phyloP scores from a whole-genome alignment of 148 eudicot genomes.

The Rhododendron ovatum region DNA sequence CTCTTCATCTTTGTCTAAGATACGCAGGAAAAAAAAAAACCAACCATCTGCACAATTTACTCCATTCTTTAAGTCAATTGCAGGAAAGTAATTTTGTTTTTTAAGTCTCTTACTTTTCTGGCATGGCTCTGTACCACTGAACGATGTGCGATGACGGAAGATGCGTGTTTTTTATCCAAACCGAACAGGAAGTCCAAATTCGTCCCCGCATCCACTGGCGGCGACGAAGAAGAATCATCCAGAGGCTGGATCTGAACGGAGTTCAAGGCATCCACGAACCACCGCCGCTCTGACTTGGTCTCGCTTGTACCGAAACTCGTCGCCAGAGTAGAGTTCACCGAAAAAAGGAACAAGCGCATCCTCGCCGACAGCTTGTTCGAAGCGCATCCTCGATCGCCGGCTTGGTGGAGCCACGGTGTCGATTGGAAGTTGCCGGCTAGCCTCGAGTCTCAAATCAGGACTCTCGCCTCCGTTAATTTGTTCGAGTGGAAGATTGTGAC shows the following conservation, averaged over 20 bases:
- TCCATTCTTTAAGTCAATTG: too few relatives aligned
- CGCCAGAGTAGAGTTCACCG: constrained; percentile 5
- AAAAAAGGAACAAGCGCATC: constrained; percentile 44
- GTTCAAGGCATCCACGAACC: constrained; percentile 45
- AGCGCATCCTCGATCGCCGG: not conserved
- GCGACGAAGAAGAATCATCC: constrained; percentile 7
- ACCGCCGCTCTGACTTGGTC: constrained; percentile 26
- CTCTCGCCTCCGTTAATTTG: constrained; percentile 2
- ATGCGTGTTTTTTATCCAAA: too few relatives aligned
- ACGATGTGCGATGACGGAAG: too few relatives aligned
- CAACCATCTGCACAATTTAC: too few relatives aligned
- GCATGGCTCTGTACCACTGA: too few relatives aligned
- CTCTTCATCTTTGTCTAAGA: too few relatives aligned
- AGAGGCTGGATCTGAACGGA: constrained; percentile 15
- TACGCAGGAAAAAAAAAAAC: too few relatives aligned
- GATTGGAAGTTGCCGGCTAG: constrained; percentile 43
- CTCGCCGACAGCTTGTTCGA: constrained; percentile 38
- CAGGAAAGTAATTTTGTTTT: too few relatives aligned
- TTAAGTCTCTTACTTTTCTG: too few relatives aligned
- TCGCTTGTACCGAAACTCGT: too few relatives aligned
- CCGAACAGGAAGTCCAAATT: too few relatives aligned
- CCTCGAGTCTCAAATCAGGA: constrained; percentile 35
- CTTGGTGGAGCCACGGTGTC: constrained; percentile 43
- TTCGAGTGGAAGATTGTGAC: constrained; percentile 38
- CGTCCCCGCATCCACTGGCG: not conserved